A percentile compares a stretch with the other conserved stretches of the same genome.
Evolutionary conservation across 2,329 filamentous ascomycete genomes (phyloP).

Genomic region (Talaromyces sp.): DNA sequence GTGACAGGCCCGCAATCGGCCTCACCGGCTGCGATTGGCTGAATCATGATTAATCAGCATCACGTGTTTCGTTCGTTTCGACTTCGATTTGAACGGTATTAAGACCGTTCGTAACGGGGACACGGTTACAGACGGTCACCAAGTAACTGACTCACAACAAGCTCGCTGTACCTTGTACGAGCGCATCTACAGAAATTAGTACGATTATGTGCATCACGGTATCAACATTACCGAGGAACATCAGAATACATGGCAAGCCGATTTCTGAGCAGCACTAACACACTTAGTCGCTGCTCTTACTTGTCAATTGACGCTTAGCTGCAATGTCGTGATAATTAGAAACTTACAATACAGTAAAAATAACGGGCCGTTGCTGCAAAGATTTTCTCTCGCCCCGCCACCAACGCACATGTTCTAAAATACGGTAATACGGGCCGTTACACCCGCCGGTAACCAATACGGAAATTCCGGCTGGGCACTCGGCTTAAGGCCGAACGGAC

Average conservation of each 20-base stretch:
- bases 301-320: background rate
- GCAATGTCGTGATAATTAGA: background rate
- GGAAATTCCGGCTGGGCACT: background rate
- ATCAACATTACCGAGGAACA: background rate
- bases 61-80: background rate
- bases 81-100: background rate
- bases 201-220: background rate
- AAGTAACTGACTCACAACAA: background rate
- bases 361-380: background rate
- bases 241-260: background rate
- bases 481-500: background rate
- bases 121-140: no score
- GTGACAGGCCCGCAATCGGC: background rate
- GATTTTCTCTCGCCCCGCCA: background rate
- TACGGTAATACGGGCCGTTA: background rate
- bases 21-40: background rate
- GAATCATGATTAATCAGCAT: background rate
- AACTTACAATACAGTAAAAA: background rate
- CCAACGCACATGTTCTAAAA: background rate
- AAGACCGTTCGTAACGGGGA: no score
- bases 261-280: background rate
- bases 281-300: background rate
- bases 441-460: background rate
- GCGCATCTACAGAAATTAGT: background rate
- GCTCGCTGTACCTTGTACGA: background rate